A percentile compares a stretch with the other conserved stretches of the same genome.
These are phyloP conservation scores for Calonectria pseudoreteaudii DNA, from an alignment of 2,329 filamentous ascomycete genomes.

Conservation along the genomic window DNA sequence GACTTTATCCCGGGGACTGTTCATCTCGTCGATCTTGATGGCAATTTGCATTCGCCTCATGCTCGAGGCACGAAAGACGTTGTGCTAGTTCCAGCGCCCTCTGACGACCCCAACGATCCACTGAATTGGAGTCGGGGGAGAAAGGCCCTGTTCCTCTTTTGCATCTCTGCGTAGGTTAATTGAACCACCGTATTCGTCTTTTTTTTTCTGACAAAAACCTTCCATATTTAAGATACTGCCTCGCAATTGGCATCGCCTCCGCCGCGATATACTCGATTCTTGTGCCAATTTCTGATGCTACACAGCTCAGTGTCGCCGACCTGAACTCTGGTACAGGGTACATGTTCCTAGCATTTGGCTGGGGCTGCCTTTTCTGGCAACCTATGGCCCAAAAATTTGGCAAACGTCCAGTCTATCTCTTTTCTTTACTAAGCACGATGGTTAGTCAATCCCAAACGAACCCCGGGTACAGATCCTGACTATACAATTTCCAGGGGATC, in stretches of 20 bases:
- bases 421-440: background rate
- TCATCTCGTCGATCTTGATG: slow-evolving; percentile 51
- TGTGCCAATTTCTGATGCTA: background rate
- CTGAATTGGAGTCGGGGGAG: background rate
- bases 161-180: background rate
- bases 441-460: background rate
- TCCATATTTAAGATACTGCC: background rate
- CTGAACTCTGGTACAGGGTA: background rate
- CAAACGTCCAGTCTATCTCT: slow-evolving; percentile 45
- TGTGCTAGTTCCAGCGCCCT: background rate
- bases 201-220: background rate
- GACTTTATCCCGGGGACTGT: slow-evolving; percentile 48
- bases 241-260: background rate
- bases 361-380: slow-evolving; percentile 58
- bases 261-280: background rate
- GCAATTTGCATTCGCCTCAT: slow-evolving; percentile 45
- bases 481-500: background rate
- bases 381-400: slow-evolving; percentile 57
- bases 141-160: background rate
- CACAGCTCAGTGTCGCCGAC: background rate
- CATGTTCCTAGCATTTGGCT: slow-evolving; percentile 55
- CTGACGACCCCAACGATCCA: background rate
- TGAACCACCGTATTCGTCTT: fast-evolving
- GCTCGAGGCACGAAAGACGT: slow-evolving; percentile 29
- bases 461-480: background rate